phyloP scores from a whole-genome alignment of 1,284 basidiomycete species.

The Vanrija pseudolonga region DNA sequence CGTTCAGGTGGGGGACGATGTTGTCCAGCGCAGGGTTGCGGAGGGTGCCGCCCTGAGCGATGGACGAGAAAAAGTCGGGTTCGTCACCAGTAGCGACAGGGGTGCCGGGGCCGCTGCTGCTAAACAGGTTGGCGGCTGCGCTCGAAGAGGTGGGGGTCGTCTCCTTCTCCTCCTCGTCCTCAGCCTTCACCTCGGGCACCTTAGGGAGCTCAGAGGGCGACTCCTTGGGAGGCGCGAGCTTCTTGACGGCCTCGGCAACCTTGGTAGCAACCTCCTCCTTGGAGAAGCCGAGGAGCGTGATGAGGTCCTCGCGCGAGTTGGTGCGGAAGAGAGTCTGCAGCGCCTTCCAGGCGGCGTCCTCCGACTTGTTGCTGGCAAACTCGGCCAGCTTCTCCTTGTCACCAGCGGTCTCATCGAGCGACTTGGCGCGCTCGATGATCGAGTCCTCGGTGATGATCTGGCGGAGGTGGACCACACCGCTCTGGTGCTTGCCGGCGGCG shows the following conservation, averaged over 20 bases:
- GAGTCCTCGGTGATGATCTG: constrained; percentile 72
- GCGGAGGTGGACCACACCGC: constrained; percentile 70
- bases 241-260: constrained; percentile 76
- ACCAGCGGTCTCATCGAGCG: constrained; percentile 62
- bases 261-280: constrained; percentile 77
- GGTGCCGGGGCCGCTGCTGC: constrained; percentile 48
- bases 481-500: constrained; percentile 70
- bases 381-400: constrained; percentile 60
- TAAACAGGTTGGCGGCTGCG: constrained; percentile 55
- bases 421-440: constrained; percentile 73
- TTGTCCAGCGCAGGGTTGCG: constrained; percentile 59
- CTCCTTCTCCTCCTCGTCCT: constrained; percentile 44
- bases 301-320: constrained; percentile 82
- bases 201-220: constrained; percentile 36
- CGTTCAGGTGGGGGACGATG: constrained; percentile 73
- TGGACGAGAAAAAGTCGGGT: constrained; percentile 81
- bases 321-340: constrained; percentile 83
- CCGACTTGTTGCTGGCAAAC: constrained; percentile 60
- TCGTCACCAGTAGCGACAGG: constrained; percentile 57
- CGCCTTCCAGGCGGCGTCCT: constrained; percentile 77
- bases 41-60: constrained; percentile 54
- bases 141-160: not conserved
- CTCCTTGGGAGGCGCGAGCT: constrained; percentile 52
- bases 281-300: constrained; percentile 87
- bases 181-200: constrained; percentile 17